Evolutionary conservation across 2,329 filamentous ascomycete species (phyloP), one percentile per base, ranked within the genome.

Genomic region (Botryotinia convoluta): DNA sequence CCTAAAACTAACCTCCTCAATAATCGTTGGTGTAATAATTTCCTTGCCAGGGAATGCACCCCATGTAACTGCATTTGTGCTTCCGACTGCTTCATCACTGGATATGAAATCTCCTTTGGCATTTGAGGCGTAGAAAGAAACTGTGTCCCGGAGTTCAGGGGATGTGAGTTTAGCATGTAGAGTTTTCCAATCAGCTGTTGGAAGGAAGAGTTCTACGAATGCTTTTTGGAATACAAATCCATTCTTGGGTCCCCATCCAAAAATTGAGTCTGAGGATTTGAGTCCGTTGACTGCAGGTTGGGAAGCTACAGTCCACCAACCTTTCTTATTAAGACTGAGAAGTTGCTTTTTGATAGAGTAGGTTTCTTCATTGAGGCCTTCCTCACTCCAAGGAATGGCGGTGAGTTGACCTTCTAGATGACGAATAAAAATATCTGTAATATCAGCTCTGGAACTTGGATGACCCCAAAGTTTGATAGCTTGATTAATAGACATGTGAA

Each of bases 181-280:
- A 1, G 81, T 81, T 26, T 84, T 82, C 91, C 94, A 98, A 81
- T 95, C 93, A 0, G 87, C 82, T 0, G 86, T 84, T 0, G 95
- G 91, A 73, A 97, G 84, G 86, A 99, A 99, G 84, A 98, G 94
- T 82, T 99, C 96, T 69, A 99, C 94, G 82, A 99, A 99, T 0
- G 95, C 92, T 83, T 98, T 99, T 81, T 99, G 96, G 85, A 98
- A 99, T 65, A 98, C 94, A 81, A 97, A 98, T 29, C 96, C 96
- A 79, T 95, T 91, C 68, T 88, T 89, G 0, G 96, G 96, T 1
- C 96, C 96, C 96, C 96, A 99, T 76, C 96, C 96, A 79, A 97
- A 97, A 32, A 93, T 89, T 5, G 87, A 84, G 81, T 99, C 90
- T 65, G 87, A 89, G 42, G 93, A 97, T 51, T 88, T 88, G 32